These are phyloP conservation scores for Phanerochaete sordida DNA, from an alignment of 768 basidiomycete genomes.

Conservation along the genomic window DNA sequence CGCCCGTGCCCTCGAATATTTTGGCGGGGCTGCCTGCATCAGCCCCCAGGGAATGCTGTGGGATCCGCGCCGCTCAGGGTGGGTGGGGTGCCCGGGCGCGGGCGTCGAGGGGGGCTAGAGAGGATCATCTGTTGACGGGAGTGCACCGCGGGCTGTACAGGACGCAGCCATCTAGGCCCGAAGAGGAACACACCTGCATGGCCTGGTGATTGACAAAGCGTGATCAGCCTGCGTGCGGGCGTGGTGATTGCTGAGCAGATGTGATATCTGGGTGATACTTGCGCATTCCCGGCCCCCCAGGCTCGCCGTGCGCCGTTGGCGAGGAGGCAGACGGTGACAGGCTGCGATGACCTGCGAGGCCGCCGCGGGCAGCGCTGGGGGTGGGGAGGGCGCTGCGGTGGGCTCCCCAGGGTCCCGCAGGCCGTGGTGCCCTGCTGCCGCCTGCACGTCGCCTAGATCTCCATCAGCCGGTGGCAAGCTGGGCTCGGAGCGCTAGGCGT, in stretches of 20 bases:
- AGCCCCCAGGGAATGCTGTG: neutral
- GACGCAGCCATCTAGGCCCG: constrained; percentile 3
- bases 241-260: constrained; percentile 2
- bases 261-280: neutral
- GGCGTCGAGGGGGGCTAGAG: neutral
- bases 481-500: constrained; percentile 1
- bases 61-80: constrained; percentile 1
- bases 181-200: neutral
- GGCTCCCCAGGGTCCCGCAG: neutral
- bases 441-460: constrained; percentile 5
- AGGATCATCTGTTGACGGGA: constrained; percentile 1
- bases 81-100: neutral
- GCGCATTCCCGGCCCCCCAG: neutral
- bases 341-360: neutral
- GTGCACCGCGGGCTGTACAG: neutral
- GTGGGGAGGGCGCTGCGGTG: neutral
- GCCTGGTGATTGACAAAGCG: constrained; percentile 1
- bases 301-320: neutral
- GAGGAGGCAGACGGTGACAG: neutral
- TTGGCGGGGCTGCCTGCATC: neutral
- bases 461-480: constrained; percentile 9
- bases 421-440: too few species aligned
- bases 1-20: neutral
- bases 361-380: neutral
- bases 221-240: neutral